phyloP scores from a whole-genome alignment of 2,329 filamentous ascomycete species.

The Mycosphaerella sp. region DNA sequence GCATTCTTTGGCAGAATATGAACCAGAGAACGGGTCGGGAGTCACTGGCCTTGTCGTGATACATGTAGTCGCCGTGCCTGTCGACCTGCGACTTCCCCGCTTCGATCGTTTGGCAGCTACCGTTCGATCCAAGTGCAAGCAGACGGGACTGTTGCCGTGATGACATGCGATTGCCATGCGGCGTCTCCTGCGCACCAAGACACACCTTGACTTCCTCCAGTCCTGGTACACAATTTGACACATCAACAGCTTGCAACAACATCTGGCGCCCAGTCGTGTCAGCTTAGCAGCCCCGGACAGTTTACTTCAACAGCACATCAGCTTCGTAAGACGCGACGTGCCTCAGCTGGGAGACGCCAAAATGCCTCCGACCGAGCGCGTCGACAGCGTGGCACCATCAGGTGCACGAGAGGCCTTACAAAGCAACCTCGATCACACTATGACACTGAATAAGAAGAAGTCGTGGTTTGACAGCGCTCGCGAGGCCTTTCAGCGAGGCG shows the following conservation, averaged over 20 bases:
- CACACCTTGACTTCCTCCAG: neutral
- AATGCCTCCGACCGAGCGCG: conserved; percentile 9
- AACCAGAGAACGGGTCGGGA: too few species aligned
- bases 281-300: neutral
- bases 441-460: conserved; percentile 20
- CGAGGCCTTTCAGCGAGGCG: conserved; percentile 12
- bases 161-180: neutral
- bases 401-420: conserved; percentile 18
- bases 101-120: neutral
- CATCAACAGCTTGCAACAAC: neutral
- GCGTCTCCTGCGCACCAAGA: neutral
- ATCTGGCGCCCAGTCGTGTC: neutral
- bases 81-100: neutral
- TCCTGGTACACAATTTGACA: neutral
- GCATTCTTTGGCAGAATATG: neutral
- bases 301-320: neutral
- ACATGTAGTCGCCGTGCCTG: neutral
- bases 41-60: neutral
- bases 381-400: conserved; percentile 8
- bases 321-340: conserved; percentile 1
- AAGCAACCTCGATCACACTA: conserved; percentile 13
- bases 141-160: neutral
- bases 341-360: conserved; percentile 6
- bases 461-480: conserved; percentile 24
- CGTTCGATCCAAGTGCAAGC: neutral